Percentiles rank a stretch among this genome's conserved stretches.
phyloP scores from a whole-genome alignment of 805 yeast species.

The Diddensiella transvaalensis region DNA sequence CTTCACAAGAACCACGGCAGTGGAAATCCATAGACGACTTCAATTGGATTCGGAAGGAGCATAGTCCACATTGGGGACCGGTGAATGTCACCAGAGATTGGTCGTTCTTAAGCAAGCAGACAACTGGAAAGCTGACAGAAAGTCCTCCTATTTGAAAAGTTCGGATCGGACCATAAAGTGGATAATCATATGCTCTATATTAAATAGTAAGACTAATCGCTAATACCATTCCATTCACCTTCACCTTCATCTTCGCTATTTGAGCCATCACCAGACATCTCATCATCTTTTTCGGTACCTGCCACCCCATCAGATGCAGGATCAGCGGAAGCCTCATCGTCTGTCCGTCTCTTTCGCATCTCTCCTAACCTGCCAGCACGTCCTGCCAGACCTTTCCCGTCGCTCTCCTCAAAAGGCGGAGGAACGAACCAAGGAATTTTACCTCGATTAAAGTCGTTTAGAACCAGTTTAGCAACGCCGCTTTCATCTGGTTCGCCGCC shows the following conservation, averaged over 20 bases:
- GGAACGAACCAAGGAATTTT: slow-evolving; percentile 97
- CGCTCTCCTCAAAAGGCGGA: slow-evolving; percentile 79
- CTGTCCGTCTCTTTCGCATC: slow-evolving; percentile 19
- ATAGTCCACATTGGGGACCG: slow-evolving; percentile 20
- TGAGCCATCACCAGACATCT: slow-evolving; percentile 7
- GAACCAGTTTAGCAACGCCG: slow-evolving; percentile 84
- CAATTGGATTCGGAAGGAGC: slow-evolving; percentile 25
- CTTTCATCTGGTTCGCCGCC: slow-evolving; percentile 98
- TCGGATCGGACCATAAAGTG: neutral
- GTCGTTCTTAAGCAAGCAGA: neutral
- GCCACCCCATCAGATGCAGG: neutral
- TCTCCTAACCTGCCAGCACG: slow-evolving; percentile 25
- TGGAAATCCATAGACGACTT: slow-evolving; percentile 28
- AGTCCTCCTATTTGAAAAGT: no score
- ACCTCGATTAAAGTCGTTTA: slow-evolving; percentile 95
- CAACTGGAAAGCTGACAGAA: no score
- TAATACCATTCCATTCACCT: slow-evolving; percentile 23
- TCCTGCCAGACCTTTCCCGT: slow-evolving; percentile 13
- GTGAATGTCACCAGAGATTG: neutral
- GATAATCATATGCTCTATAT: neutral
- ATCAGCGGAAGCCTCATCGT: slow-evolving; percentile 9
- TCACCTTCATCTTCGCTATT: slow-evolving; percentile 13
- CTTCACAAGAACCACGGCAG: neutral
- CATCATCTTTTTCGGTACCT: slow-evolving; percentile 10
- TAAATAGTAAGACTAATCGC: slow-evolving; percentile 6